phyloP scores from a whole-genome alignment of 306 rosid genomes.

The Benincasa hispida region DNA sequence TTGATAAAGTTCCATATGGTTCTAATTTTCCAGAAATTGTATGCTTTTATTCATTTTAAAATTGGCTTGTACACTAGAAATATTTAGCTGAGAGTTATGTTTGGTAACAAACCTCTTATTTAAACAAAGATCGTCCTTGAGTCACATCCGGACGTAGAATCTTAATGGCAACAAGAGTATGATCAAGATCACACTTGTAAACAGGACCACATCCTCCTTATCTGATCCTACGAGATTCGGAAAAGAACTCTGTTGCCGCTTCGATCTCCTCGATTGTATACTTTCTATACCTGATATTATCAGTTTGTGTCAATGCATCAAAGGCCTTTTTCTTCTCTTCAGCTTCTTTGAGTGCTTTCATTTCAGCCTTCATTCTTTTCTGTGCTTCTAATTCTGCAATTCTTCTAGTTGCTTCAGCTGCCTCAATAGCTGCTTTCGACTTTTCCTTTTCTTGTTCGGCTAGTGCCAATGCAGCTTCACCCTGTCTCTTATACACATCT shows the following conservation, averaged over 20 bases:
- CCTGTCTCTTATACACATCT: slow-evolving; percentile 67
- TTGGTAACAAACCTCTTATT: slow-evolving; percentile 48
- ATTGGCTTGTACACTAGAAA: background rate
- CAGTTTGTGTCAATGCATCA: slow-evolving; percentile 35
- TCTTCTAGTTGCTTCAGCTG: slow-evolving; percentile 79
- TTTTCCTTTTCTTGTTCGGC: slow-evolving; percentile 73
- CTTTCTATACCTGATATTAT: slow-evolving; percentile 56
- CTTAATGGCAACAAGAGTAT: slow-evolving; percentile 78
- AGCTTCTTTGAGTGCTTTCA: slow-evolving; percentile 58
- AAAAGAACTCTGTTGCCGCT: slow-evolving; percentile 56
- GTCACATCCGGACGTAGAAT: slow-evolving; percentile 93
- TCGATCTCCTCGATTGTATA: slow-evolving; percentile 80
- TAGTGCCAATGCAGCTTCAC: slow-evolving; percentile 65
- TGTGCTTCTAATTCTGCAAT: slow-evolving; percentile 78
- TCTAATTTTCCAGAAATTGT: background rate
- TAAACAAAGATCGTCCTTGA: slow-evolving; percentile 83
- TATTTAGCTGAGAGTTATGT: background rate
- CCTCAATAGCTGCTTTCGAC: slow-evolving; percentile 83
- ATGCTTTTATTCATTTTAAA: background rate
- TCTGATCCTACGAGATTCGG: slow-evolving; percentile 63
- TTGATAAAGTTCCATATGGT: background rate
- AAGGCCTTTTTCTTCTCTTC: slow-evolving; percentile 55
- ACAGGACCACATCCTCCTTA: slow-evolving; percentile 99
- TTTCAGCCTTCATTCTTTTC: slow-evolving; percentile 66
- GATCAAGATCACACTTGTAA: slow-evolving; percentile 57